Base-by-base conservation (phyloP, 805 yeast species). In the Lipomyces spencermartinsiae region DNA sequence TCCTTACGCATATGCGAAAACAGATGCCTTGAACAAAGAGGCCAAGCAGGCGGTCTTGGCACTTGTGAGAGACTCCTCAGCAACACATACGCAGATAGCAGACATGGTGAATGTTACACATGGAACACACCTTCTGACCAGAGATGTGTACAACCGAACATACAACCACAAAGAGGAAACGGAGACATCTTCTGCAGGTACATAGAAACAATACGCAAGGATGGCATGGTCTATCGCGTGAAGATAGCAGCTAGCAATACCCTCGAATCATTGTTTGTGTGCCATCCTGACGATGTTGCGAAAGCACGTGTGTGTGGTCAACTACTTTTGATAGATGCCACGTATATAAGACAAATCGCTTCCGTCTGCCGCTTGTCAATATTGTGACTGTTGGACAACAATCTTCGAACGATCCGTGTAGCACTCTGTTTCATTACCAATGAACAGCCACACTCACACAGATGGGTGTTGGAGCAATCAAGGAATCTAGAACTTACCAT, bases 141-240 rank as follows among this genome's bases (percentile, higher is more conserved):
- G 54, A 49, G 54, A 46, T 46, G 54, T 49, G 25, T 49, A 49
- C 54, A n/a, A 49, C 54, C 54, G 54, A n/a, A 16, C 29, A n/a
- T n/a, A 49, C 25, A 49, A 7, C 12, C 54, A 22, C 54, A 22
- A n/a, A n/a, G 39, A 35, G 14, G 14, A 35, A 14, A 14, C 2
- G n/a, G n/a, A n/a, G n/a, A n/a, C n/a, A n/a, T n/a, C n/a, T n/a
- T n/a, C n/a, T n/a, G n/a, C n/a, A n/a, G 54, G 54, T 12, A 49
- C 54, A 49, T 49, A n/a, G 54, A 2, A n/a, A 7, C 54, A 49
- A 12, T 49, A 22, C 9, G 29, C 19, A n/a, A n/a, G 54, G 19
- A n/a, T 12, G 54, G 29, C 25, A n/a, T 49, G 9, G 22, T 46
- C 53, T 46, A 46, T 46, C n/a, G 53, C 4, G 29, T 49, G 25